Evolutionary conservation across 495 filamentous ascomycete species (phyloP), one percentile per base, ranked within the genome.

Genomic region (Talaromyces proteolyticus): DNA sequence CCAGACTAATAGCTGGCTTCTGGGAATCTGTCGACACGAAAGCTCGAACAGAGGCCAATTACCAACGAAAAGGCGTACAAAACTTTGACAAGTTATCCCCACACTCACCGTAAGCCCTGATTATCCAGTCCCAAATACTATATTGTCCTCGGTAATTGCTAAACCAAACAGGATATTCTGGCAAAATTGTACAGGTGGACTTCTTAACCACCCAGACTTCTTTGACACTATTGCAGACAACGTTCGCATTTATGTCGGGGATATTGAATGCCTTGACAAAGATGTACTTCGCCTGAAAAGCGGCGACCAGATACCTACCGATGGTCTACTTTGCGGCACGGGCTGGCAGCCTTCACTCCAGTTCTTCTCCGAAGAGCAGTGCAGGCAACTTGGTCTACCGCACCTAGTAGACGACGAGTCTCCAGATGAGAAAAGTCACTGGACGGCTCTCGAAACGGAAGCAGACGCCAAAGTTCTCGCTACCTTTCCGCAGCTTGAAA

Each of bases 261-360:
- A 69, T 38, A 57, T 70, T 36, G 39, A 48, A 21, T 6, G 40
- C 20, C 44, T 71, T 8, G 29, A 46, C 1, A 49, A 53, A 25
- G 20, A 61, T 18, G 21, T 34, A 10, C 19, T 70, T 4, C 44
- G 25, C 20, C 55, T 69, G 24, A 52, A 54, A 26, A 50, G 54
- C 48, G 62, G 59, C 17, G 54, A 43, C 17, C 48, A 60, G 24
- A 52, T 72, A 26, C 42, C 54, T 12, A 47, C 53, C 17, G 69
- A 73, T 51, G 66, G 55, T 34, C 49, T 74, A 23, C 50, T 71
- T 12, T 72, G 62, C 54, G 66, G 63, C 47, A 74, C 69, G 22
- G 67, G 69, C 39, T 72, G 66, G 69, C 47, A 48, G 10, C 17
- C 45, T 14, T 24, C 47, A 14, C 40, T 37, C 23, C 25, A 38